Base-by-base conservation (phyloP, 208 protist genomes). In the Borovskyia barvae region DNA sequence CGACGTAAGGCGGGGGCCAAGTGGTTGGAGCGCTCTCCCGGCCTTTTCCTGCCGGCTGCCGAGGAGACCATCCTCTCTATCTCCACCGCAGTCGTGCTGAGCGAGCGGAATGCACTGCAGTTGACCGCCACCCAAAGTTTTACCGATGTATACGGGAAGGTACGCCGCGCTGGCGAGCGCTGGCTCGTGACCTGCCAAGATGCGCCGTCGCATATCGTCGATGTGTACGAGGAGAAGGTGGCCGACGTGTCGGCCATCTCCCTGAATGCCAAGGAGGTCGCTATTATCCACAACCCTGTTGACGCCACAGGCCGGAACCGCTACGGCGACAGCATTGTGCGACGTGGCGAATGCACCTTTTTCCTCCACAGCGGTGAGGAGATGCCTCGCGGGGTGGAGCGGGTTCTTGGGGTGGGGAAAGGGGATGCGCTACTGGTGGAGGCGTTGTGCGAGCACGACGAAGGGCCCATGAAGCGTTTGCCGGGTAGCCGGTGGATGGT, bases 401-500 rank as follows among this genome's bases (percentile, higher is more conserved):
- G 86, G 25, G 80, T 98, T 11, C 67, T 87, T 12, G 79, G 97
- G 9, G 67, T 98, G 24, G 80, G 74, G 37, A 87, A 92, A 59
- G 90, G 98, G 63, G 95, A 99, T 71, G 97, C 96, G 3, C 79
- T 99, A 24, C 77, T 99, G 2, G 69, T 99, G 12, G 83, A 93
- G 48, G 94, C 97, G 14, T 52, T 88, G 11, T 76, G 95, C 62
- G 54, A 17, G 17, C 92, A 96, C 66, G 41, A 52, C 1, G 90
- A 94, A n/a, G 72, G 70, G 46, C 56, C 36, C 32, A 60, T 56
- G 4, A 22, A n/a, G 24, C 92, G 92, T 28, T 41, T 69, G 26
- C 71, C 97, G 22, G 97, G 97, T 36, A 78, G 94, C 49, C 82
- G 73, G 42, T 99, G 97, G 97, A 92, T 98, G 91, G 71, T 99